Evolutionary conservation across 768 basidiomycete genomes (phyloP), one percentile per base, ranked within the genome.

Genomic region (Suillus lakei): DNA sequence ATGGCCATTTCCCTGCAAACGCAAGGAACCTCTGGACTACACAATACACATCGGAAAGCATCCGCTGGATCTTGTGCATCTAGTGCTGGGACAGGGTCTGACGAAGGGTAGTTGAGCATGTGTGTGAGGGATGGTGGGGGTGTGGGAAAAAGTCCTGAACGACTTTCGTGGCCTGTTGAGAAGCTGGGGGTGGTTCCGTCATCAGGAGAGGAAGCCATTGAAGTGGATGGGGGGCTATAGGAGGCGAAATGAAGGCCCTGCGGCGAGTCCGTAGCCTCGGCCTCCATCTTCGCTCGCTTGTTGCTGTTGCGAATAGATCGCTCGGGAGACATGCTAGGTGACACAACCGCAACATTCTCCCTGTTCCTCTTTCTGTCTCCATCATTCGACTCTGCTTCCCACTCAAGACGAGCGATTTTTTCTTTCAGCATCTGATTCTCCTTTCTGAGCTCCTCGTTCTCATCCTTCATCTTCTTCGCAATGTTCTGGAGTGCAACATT

Each of bases 391-490:
- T 67, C 64, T 46, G 76, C 76, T n/a, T 79, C 78, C 55, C 76
- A 75, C 70, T 85, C 85, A 41, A 83, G 69, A 46, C 75, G 76
- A 12, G 77, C 69, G 1, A 88, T 70, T 68, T 76, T 85, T 41
- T 85, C 84, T 73, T 84, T 87, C 36, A 95, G 83, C 10, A 78
- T 70, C 32, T 74, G 68, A 70, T 95, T 95, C 77, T 95, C 92
- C 66, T 81, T 79, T 60, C 86, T 86, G 21, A 95, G 83, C 18
- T 79, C 79, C 61, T 93, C 91, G 68, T 96, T 96, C 74, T 96
- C 94, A 69, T 93, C 92, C 77, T 95, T 95, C 64, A 92, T 84
- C 38, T 88, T 86, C 78, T 93, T 94, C 16, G 92, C 92, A 62
- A 93, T 86, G 61, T 84, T 88, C 77, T 95, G 94, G 26, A 96